Evolutionary conservation across 2,329 filamentous ascomycete genomes (phyloP).

Genomic region (Neocatenulostroma microsporum): DNA sequence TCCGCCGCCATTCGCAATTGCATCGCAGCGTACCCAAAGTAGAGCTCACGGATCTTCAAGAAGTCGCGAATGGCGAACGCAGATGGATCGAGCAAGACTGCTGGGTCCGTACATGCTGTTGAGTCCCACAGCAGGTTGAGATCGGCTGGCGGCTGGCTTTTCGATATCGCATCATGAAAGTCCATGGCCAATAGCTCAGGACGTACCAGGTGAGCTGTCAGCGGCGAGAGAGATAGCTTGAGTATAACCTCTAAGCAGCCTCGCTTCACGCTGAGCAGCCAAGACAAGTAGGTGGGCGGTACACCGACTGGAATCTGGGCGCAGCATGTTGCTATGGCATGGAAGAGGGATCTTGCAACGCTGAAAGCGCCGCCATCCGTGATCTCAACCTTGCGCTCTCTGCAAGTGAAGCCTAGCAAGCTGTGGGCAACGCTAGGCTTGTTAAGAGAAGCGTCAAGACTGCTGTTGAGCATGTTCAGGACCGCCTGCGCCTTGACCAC

Average conservation of each 20-base stretch:
- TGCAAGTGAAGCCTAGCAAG: constrained; percentile 77
- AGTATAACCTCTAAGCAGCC: constrained; percentile 56
- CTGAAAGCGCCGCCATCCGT: constrained; percentile 64
- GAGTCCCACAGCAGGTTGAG: constrained; percentile 68
- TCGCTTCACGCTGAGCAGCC: constrained; percentile 37
- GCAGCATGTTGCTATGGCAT: constrained; percentile 59
- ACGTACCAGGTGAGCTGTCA: constrained; percentile 69
- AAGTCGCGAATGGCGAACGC: constrained; percentile 68
- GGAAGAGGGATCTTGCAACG: constrained; percentile 68
- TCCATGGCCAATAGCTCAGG: constrained; percentile 71
- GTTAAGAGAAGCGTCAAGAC: constrained; percentile 64
- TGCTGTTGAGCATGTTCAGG: constrained; percentile 76
- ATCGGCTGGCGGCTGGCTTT: constrained; percentile 63
- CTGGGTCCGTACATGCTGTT: constrained; percentile 49
- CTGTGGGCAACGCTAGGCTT: constrained; percentile 84
- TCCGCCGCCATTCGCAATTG: constrained; percentile 65
- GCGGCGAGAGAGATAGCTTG: constrained; percentile 72
- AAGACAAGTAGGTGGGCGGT: constrained; percentile 27
- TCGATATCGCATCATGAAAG: constrained; percentile 69
- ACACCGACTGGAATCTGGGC: constrained; percentile 44
- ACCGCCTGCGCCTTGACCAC: constrained; percentile 69
- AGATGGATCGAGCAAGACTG: constrained; percentile 63
- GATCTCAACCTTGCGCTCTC: constrained; percentile 60
- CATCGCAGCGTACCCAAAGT: constrained; percentile 76
- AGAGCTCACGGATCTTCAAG: constrained; percentile 64